These are phyloP conservation scores for Phytophthora rubi DNA, from an alignment of 352 stramenopile genomes.

Conservation along the genomic window DNA sequence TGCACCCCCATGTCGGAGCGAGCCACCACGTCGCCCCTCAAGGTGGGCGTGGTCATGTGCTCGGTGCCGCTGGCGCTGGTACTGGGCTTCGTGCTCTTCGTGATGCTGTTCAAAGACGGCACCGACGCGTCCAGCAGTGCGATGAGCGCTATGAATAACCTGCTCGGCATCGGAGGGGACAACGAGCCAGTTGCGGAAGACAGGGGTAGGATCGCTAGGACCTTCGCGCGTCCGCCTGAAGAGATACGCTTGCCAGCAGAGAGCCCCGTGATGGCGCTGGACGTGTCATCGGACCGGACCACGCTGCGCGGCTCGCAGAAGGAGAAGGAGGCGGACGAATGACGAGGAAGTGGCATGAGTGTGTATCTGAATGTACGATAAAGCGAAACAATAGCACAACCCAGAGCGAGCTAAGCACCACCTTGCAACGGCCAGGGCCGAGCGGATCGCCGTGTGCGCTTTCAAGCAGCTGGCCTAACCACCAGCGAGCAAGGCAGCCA, in stretches of 20 bases:
- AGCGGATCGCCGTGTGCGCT: background rate
- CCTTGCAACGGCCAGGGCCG: slow-evolving; percentile 9
- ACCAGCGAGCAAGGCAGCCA: slow-evolving; percentile 17
- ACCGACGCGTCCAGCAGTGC: slow-evolving; percentile 17
- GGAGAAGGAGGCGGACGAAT: slow-evolving; percentile 20
- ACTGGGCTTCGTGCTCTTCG: slow-evolving; percentile 61
- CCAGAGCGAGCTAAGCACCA: slow-evolving; percentile 15
- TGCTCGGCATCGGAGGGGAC: slow-evolving; percentile 19
- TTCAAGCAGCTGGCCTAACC: slow-evolving; percentile 12
- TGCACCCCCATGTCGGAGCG: slow-evolving; percentile 47
- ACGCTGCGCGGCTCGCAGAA: slow-evolving; percentile 29
- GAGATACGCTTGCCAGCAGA: slow-evolving; percentile 23
- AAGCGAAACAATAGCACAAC: slow-evolving; percentile 20
- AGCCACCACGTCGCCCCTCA: slow-evolving; percentile 56
- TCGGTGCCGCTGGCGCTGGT: slow-evolving; percentile 70
- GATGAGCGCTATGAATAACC: slow-evolving; percentile 25
- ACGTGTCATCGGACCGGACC: slow-evolving; percentile 19
- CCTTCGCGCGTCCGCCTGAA: slow-evolving; percentile 15
- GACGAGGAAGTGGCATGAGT: slow-evolving; percentile 16
- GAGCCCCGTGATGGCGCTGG: slow-evolving; percentile 25
- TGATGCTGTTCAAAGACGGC: slow-evolving; percentile 52
- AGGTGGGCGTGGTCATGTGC: slow-evolving; percentile 71
- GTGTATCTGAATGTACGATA: slow-evolving; percentile 31
- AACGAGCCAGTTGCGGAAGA: slow-evolving; percentile 8
- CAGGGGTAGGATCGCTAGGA: slow-evolving; percentile 22